A percentile compares a stretch with the other conserved stretches of the same genome.
Evolutionary conservation across 306 rosid species (phyloP).

Genomic region (Prunus mongolica): DNA sequence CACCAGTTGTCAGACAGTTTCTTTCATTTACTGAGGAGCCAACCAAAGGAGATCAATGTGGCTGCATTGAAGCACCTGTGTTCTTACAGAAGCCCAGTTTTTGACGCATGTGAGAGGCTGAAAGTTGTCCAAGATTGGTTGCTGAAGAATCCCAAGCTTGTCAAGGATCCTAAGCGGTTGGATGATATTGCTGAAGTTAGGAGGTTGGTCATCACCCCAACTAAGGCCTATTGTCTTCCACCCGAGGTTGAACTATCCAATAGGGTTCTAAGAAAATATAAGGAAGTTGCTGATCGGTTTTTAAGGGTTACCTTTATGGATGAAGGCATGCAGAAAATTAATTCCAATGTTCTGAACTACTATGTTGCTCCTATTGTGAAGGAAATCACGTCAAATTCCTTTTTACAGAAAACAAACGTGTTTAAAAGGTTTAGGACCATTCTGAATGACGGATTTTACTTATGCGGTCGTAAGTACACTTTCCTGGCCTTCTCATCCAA

Average conservation of each 20-base stretch:
- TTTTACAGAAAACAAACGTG: slow-evolving; percentile 55
- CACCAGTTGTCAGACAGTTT: slow-evolving; percentile 52
- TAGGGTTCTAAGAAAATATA: slow-evolving; percentile 70
- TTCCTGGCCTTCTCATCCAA: slow-evolving; percentile 85
- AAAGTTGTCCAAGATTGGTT: slow-evolving; percentile 69
- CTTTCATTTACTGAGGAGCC: slow-evolving; percentile 56
- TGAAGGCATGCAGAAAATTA: slow-evolving; percentile 80
- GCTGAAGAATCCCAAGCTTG: slow-evolving; percentile 59
- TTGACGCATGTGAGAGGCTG: slow-evolving; percentile 54
- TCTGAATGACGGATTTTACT: slow-evolving; percentile 54
- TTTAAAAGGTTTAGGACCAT: slow-evolving; percentile 51
- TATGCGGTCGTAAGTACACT: slow-evolving; percentile 63
- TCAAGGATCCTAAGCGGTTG: slow-evolving; percentile 43
- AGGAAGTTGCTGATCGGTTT: slow-evolving; percentile 65
- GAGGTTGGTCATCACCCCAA: slow-evolving; percentile 79
- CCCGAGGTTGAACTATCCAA: slow-evolving; percentile 84
- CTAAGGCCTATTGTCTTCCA: slow-evolving; percentile 73
- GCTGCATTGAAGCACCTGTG: slow-evolving; percentile 76
- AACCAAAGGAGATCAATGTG: slow-evolving; percentile 53
- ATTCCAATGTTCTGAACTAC: slow-evolving; percentile 47
- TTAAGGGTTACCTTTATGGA: slow-evolving; percentile 87
- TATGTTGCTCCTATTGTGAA: slow-evolving; percentile 72
- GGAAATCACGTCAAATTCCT: slow-evolving; percentile 54
- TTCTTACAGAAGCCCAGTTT: slow-evolving; percentile 55
- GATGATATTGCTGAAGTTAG: slow-evolving; percentile 71